Conservation (phyloP, 306 rosid species). For the Pterocarpus santalinus region DNA sequence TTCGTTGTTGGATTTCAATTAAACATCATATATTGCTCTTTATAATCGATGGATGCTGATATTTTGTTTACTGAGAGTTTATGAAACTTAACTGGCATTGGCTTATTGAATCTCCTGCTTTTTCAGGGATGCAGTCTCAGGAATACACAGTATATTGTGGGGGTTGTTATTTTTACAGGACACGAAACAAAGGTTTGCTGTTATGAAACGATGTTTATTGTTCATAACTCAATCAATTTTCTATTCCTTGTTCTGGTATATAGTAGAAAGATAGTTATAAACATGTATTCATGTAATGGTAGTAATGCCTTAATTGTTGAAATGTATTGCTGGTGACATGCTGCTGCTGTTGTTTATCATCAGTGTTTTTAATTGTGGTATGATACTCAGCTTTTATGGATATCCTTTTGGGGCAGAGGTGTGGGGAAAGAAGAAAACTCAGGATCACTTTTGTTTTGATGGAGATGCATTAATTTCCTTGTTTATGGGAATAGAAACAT, state of each 20-base stretch:
- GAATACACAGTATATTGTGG: constrained; percentile 94
- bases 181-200: constrained; percentile 91
- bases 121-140: constrained; percentile 98
- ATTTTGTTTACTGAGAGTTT: constrained; percentile 16
- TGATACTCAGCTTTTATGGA: no score
- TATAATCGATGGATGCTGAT: constrained; percentile 31
- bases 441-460: constrained; percentile 15
- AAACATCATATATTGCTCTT: constrained; percentile 16
- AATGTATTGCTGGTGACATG: neutral
- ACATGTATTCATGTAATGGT: neutral
- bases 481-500: neutral
- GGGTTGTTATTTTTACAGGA: constrained; percentile 91
- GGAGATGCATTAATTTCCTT: constrained; percentile 14
- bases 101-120: constrained; percentile 38
- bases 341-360: neutral
- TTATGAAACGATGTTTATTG: constrained; percentile 38
- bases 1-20: constrained; percentile 32
- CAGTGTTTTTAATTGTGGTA: neutral
- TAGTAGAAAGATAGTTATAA: constrained; percentile 11
- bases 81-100: constrained; percentile 35
- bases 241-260: constrained; percentile 14
- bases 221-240: neutral
- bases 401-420: no score
- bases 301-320: constrained; percentile 30
- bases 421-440: constrained; percentile 23